phyloP scores from a whole-genome alignment of 495 filamentous ascomycete genomes.

The Jackrogersella multiformis region DNA sequence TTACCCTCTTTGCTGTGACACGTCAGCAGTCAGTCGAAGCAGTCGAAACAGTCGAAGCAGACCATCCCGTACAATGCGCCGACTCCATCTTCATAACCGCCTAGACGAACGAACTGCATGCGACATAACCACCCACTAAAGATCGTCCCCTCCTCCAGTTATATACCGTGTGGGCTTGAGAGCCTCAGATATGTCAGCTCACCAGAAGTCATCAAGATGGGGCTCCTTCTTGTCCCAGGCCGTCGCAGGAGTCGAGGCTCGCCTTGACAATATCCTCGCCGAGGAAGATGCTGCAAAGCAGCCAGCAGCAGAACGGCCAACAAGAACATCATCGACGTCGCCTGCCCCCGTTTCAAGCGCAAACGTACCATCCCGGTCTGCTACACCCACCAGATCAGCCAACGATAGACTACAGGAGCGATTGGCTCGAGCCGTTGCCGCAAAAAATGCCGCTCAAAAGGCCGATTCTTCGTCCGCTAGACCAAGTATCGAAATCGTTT shows the following conservation, averaged over 20 bases:
- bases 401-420: conserved; percentile 88
- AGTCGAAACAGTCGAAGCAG: background rate
- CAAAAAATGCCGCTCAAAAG: conserved; percentile 49
- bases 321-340: conserved; percentile 38
- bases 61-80: conserved; percentile 43
- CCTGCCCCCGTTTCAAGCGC: conserved; percentile 28
- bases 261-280: conserved; percentile 89
- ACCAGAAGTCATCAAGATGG: conserved; percentile 67
- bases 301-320: conserved; percentile 40
- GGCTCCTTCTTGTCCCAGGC: conserved; percentile 90
- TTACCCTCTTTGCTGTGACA: conserved; percentile 30
- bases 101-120: conserved; percentile 22
- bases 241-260: conserved; percentile 91
- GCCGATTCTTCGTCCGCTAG: conserved; percentile 34
- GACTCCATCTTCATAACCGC: conserved; percentile 23
- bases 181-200: conserved; percentile 49
- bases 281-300: conserved; percentile 64
- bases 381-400: conserved; percentile 57
- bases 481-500: conserved; percentile 31
- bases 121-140: conserved; percentile 22
- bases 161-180: conserved; percentile 12
- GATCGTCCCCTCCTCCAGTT: background rate
- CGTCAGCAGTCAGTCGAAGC: conserved; percentile 36
- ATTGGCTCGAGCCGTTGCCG: conserved; percentile 70
- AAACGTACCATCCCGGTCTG: conserved; percentile 33